phyloP scores from a whole-genome alignment of 768 basidiomycete species.

The Boletus sp. region DNA sequence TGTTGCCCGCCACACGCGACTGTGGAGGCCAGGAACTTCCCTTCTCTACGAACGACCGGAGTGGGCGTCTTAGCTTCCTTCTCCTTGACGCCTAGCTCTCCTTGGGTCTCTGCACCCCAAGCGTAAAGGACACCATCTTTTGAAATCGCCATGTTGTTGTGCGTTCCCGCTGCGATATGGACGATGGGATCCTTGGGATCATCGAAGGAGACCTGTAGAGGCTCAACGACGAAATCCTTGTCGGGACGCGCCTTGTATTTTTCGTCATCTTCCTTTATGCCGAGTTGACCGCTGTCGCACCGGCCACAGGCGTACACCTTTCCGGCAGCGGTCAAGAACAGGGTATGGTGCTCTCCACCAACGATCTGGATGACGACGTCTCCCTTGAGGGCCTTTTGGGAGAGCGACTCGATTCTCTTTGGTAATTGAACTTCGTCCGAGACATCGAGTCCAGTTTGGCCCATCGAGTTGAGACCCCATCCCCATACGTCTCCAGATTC shows the following conservation, averaged over 20 bases:
- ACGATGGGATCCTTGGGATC: conserved; percentile 62
- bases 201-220: conserved; percentile 65
- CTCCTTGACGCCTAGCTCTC: conserved; percentile 68
- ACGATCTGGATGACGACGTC: conserved; percentile 68
- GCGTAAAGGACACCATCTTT: conserved; percentile 64
- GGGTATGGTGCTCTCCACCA: conserved; percentile 85
- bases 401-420: conserved; percentile 60
- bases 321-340: conserved; percentile 84
- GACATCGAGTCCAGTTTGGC: conserved; percentile 66
- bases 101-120: conserved; percentile 79
- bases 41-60: conserved; percentile 68
- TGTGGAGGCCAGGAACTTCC: conserved; percentile 48
- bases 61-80: conserved; percentile 63
- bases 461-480: conserved; percentile 95
- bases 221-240: conserved; percentile 62
- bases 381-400: conserved; percentile 57
- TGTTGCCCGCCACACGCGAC: conserved; percentile 82
- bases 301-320: conserved; percentile 87
- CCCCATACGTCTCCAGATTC: conserved; percentile 82
- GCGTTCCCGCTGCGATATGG: conserved; percentile 64
- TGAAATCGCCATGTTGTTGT: conserved; percentile 73
- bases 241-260: conserved; percentile 55
- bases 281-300: conserved; percentile 80
- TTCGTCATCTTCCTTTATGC: conserved; percentile 65
- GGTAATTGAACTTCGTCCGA: conserved; percentile 59